Base-by-base conservation (phyloP, 768 basidiomycete genomes). In the Amylocystis lapponica region DNA sequence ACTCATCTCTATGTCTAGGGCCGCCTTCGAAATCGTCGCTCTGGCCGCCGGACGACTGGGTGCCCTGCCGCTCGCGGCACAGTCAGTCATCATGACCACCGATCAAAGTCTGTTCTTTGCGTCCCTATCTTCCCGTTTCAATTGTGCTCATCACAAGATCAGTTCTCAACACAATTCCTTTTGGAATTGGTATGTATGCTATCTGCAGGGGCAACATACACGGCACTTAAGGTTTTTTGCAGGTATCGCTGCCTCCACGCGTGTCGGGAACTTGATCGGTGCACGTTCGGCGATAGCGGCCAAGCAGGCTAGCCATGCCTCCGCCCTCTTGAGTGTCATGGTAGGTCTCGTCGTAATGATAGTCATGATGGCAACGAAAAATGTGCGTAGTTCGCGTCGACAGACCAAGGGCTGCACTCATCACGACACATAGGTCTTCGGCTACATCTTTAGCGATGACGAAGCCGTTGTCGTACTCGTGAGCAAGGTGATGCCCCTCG, bases 21-120 rank as follows among this genome's bases (percentile, higher is more conserved):
- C 81, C 33, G 82, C 85, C 0, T 89, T 88, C 50, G 86, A 89
- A 56, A 85, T 88, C 29, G 86, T 88, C 10, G 83, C 86, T 4
- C 65, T 89, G 19, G 81, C 83, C 14, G 86, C 86, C 3, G 86
- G 84, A 4, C 70, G 77, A 16, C 67, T 89, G 3, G 86, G 85
- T 6, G 56, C 71, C n/a, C 57, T 83, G 25, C 66, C 83, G 1
- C 69, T 88, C 27, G 83, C 83, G 3, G 85, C 83, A 2, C 86
- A 89, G 51, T 81, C 82, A 0, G 78, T 85, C 35, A 84, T 86
- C 43, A 87, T 86, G 82, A 86, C 83, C 14, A 76, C 80, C 5
- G 86, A 89, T 54, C 83, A 85, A 62, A 81, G 83, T 83, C 50
- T 45, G 61, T 54, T 2, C 2, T 17, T 23, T 6, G 10, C 44